phyloP scores from a whole-genome alignment of 169 alveolate genomes.

The Cystoisospora suis region DNA sequence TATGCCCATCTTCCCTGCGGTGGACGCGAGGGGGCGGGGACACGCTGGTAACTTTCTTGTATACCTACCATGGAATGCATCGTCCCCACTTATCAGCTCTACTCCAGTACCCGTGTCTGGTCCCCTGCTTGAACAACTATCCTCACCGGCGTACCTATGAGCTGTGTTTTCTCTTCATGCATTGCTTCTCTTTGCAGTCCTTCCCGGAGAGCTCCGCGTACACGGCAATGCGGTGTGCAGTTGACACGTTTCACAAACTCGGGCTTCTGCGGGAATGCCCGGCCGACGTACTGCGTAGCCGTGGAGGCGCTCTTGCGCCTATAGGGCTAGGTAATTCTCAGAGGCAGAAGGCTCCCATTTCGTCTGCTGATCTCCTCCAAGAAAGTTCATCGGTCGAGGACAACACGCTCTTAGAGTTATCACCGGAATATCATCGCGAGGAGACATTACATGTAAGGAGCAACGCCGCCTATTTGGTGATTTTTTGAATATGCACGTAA shows the following conservation, averaged over 20 bases:
- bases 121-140: too few relatives aligned
- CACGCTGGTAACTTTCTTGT: too few relatives aligned
- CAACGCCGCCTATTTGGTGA: too few relatives aligned
- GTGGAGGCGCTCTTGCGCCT: not conserved
- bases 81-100: too few relatives aligned
- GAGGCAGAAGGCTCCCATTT: too few relatives aligned
- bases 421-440: slow-evolving; percentile 29
- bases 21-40: too few relatives aligned
- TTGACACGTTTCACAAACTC: slow-evolving; percentile 15
- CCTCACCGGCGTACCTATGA: too few relatives aligned
- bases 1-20: too few relatives aligned
- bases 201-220: slow-evolving; percentile 47
- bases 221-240: slow-evolving; percentile 28
- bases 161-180: too few relatives aligned
- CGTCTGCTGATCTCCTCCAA: not conserved
- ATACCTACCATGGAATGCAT: too few relatives aligned
- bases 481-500: too few relatives aligned
- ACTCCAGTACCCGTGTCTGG: too few relatives aligned
- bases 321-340: not conserved
- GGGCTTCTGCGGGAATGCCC: slow-evolving; percentile 21
- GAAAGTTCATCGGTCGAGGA: not conserved
- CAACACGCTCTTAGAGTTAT: slow-evolving; percentile 10
- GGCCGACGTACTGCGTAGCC: not conserved
- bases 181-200: not conserved
- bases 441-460: slow-evolving; percentile 39